Conservation (phyloP, 1,139 yeast genomes). For the Sugiyamaella japonica region DNA sequence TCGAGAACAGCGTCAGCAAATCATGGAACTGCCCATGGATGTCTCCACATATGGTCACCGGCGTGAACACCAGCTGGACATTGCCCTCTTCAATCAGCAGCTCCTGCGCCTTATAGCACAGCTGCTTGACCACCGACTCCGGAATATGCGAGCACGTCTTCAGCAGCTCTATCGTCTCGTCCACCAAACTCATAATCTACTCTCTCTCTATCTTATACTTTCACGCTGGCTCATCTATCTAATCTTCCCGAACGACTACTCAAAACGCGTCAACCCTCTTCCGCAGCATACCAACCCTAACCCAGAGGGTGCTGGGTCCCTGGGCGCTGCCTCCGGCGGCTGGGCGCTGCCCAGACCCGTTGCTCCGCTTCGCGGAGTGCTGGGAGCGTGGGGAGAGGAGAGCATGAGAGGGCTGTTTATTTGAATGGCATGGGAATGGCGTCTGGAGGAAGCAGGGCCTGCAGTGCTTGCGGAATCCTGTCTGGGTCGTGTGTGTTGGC, state of each 20-base stretch:
- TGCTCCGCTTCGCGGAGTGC: neutral
- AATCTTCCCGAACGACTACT: too few relatives aligned
- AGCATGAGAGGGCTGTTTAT: neutral
- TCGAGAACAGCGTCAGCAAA: conserved; percentile 71
- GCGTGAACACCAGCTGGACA: conserved; percentile 92
- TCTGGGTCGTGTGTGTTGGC: too few relatives aligned
- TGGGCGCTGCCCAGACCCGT: neutral
- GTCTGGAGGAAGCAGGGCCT: too few relatives aligned
- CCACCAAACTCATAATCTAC: conserved; percentile 30
- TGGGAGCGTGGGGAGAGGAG: neutral
- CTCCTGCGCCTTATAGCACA: conserved; percentile 88
- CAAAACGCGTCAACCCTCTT: too few relatives aligned
- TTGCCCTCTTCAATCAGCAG: conserved; percentile 86
- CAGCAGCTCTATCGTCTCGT: conserved; percentile 53
- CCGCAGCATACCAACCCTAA: too few relatives aligned
- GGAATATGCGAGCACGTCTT: conserved; percentile 77
- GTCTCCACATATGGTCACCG: conserved; percentile 96
- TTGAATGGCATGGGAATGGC: too few relatives aligned
- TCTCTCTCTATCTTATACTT: too few relatives aligned
- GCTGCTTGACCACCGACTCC: conserved; percentile 74
- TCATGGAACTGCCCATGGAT: conserved; percentile 98
- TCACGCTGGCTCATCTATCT: too few relatives aligned
- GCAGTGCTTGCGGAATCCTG: too few relatives aligned
- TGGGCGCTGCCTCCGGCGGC: neutral
- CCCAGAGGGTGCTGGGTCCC: neutral